These are phyloP conservation scores for Phytophthora quininea DNA, from an alignment of 352 stramenopile species.

Conservation along the genomic window DNA sequence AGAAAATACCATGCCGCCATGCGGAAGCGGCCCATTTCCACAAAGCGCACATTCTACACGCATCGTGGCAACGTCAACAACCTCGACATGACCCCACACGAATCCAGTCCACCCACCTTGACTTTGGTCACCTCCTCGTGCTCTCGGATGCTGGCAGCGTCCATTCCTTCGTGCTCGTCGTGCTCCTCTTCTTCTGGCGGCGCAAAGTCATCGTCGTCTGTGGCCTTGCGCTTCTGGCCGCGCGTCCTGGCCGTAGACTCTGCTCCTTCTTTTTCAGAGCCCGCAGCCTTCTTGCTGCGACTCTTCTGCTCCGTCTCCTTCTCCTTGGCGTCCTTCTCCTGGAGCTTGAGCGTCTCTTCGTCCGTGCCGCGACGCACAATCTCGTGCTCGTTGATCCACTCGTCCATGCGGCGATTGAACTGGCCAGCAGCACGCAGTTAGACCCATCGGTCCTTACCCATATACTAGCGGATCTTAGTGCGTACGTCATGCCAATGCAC, in stretches of 20 bases:
- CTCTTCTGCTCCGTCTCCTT: constrained; percentile 72
- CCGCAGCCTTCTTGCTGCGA: constrained; percentile 34
- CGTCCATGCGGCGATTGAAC: constrained; percentile 90
- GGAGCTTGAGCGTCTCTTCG: constrained; percentile 70
- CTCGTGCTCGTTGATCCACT: constrained; percentile 87
- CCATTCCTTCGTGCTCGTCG: constrained; percentile 98
- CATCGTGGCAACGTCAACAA: not conserved
- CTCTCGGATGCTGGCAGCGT: constrained; percentile 96
- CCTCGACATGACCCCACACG: constrained; percentile 17
- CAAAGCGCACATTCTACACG: constrained; percentile 93
- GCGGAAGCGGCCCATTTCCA: constrained; percentile 94
- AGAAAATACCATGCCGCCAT: constrained; percentile 98
- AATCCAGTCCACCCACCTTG: constrained; percentile 56
- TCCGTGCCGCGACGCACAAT: constrained; percentile 78
- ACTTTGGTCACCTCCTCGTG: constrained; percentile 98
- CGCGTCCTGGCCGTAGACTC: constrained; percentile 57
- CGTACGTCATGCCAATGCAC: constrained; percentile 85
- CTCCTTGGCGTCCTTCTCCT: constrained; percentile 80
- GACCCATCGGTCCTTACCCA: not conserved
- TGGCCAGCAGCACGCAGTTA: constrained; percentile 21
- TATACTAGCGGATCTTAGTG: not conserved
- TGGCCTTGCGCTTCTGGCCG: constrained; percentile 79
- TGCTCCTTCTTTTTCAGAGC: constrained; percentile 13
- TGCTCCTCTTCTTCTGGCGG: constrained; percentile 91
- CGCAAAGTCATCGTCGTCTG: constrained; percentile 74